Evolutionary conservation across 805 yeast species (phyloP).

Genomic region (Priceomyces fermenticarens): DNA sequence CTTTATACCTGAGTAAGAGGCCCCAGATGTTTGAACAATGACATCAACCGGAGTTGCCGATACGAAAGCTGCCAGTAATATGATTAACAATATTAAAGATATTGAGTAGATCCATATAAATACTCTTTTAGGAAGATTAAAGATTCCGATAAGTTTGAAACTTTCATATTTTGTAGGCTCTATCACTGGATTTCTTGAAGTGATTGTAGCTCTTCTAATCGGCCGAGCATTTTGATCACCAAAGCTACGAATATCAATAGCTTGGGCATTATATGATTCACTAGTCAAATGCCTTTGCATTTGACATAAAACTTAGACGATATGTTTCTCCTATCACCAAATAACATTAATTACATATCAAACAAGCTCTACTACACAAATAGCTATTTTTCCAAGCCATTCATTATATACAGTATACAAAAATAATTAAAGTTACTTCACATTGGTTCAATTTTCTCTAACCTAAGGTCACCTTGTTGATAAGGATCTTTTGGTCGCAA

Average conservation of each 20-base stretch:
- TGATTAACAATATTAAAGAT: slow-evolving; percentile 20
- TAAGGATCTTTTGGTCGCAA: slow-evolving; percentile 16
- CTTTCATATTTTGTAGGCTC: background rate
- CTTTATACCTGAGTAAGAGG: slow-evolving; percentile 66
- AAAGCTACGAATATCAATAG: no score
- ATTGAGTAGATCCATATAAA: slow-evolving; percentile 28
- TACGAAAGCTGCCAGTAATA: slow-evolving; percentile 49
- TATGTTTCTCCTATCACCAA: no score
- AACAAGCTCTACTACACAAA: background rate
- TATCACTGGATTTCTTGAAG: no score
- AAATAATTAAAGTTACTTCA: background rate
- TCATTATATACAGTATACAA: slow-evolving; percentile 1
- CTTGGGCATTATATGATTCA: no score
- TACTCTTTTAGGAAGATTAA: slow-evolving; percentile 17
- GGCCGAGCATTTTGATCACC: no score
- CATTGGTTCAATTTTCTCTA: slow-evolving; percentile 22
- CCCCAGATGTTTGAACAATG: slow-evolving; percentile 52
- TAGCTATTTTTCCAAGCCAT: background rate
- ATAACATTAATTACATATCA: no score
- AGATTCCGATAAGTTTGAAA: background rate
- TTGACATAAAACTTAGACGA: no score
- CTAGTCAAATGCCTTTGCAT: no score
- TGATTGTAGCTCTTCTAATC: no score
- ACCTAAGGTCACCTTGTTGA: slow-evolving; percentile 22
- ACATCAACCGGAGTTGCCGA: slow-evolving; percentile 80